Conservation (phyloP, 2,329 filamentous ascomycete species). For the Epicoccum sorghinum region DNA sequence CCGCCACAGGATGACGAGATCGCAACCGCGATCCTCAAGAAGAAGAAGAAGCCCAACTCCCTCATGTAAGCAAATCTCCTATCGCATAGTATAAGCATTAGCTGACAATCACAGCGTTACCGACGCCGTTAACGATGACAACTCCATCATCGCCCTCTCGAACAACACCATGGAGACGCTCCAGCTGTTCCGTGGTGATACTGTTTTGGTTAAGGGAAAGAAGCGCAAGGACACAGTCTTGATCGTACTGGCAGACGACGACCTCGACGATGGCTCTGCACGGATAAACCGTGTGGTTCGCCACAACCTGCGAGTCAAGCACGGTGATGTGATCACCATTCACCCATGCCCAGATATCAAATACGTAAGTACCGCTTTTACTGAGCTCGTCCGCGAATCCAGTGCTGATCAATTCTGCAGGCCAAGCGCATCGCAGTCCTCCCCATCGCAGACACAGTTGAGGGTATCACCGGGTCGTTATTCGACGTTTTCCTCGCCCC, state of each 20-base stretch:
- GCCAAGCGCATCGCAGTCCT: slow-evolving; percentile 99
- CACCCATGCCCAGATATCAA: slow-evolving; percentile 99
- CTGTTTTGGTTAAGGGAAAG: slow-evolving; percentile 97
- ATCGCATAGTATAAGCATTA: not conserved
- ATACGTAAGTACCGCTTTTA: slow-evolving; percentile 73
- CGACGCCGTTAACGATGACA: slow-evolving; percentile 98
- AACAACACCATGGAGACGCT: slow-evolving; percentile 99
- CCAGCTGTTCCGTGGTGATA: slow-evolving; percentile 98
- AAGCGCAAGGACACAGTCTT: slow-evolving; percentile 99
- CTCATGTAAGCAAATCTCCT: slow-evolving; percentile 73
- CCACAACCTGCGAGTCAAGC: slow-evolving; percentile 98
- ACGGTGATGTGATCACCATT: slow-evolving; percentile 96
- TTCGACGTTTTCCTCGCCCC: slow-evolving; percentile 99
- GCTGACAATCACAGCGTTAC: slow-evolving; percentile 73
- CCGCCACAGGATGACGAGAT: slow-evolving; percentile 78
- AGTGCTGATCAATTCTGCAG: slow-evolving; percentile 55
- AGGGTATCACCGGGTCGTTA: slow-evolving; percentile 94
- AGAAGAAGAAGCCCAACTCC: slow-evolving; percentile 99
- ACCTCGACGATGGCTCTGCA: slow-evolving; percentile 94
- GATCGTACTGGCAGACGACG: slow-evolving; percentile 96
- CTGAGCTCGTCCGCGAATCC: not conserved
- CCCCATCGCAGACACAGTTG: slow-evolving; percentile 96
- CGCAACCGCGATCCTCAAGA: slow-evolving; percentile 96
- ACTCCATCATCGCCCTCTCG: slow-evolving; percentile 97
- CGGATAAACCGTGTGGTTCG: slow-evolving; percentile 98